Percentiles rank a stretch among this genome's conserved stretches.
Evolutionary conservation across 225 moss, liverwort and hornwort species (phyloP).

Genomic region (Bryum argenteum): DNA sequence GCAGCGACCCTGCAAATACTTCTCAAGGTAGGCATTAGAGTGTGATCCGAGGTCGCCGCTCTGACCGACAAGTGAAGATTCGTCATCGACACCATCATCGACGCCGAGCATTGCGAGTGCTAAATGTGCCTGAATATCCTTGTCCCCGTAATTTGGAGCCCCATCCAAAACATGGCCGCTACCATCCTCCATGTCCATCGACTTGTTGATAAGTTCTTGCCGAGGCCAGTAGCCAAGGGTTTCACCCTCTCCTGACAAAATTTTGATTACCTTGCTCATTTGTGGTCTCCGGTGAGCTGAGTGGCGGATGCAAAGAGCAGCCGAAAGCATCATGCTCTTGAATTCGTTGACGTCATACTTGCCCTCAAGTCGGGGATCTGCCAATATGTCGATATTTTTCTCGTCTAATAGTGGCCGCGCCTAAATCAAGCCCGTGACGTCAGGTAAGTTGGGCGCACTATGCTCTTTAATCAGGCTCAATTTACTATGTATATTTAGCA

Average conservation of each 20-base stretch:
- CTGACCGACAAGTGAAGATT: constrained; percentile 44
- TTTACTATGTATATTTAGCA: background rate
- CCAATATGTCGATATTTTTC: constrained; percentile 45
- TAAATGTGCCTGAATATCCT: constrained; percentile 55
- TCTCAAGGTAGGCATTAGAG: constrained; percentile 59
- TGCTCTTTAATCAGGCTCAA: background rate
- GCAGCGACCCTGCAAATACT: constrained; percentile 56
- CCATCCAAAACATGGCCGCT: constrained; percentile 47
- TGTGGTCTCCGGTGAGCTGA: constrained; percentile 59
- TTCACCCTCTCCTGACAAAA: constrained; percentile 62
- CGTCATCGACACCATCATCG: constrained; percentile 47
- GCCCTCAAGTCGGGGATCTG: constrained; percentile 46
- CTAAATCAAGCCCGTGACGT: constrained; percentile 33
- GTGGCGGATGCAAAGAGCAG: constrained; percentile 61
- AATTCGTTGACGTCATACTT: constrained; percentile 45
- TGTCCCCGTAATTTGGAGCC: constrained; percentile 44
- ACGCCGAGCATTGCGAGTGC: constrained; percentile 69
- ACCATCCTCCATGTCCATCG: constrained; percentile 57
- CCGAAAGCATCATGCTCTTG: constrained; percentile 58
- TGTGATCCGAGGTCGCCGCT: constrained; percentile 50
- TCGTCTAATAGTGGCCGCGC: constrained; percentile 56
- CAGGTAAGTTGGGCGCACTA: background rate
- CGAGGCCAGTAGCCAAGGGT: constrained; percentile 52
- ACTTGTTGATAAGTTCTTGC: constrained; percentile 55
- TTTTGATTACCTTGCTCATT: constrained; percentile 64